Percentiles rank a stretch among this genome's conserved stretches.
Conservation (phyloP, 257 asterid genomes). For the Plantago ovata region DNA sequence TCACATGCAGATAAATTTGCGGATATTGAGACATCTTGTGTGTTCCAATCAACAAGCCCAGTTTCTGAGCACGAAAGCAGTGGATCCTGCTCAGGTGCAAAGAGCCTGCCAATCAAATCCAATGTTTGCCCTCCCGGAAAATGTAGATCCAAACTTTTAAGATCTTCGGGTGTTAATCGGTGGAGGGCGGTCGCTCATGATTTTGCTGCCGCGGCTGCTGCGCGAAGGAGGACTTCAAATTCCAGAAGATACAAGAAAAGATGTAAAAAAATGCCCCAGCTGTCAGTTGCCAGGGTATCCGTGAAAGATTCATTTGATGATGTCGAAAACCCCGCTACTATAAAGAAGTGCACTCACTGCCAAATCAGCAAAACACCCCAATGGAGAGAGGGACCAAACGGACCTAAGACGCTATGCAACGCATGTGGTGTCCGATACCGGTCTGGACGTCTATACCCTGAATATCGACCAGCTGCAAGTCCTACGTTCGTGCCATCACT, state of each 20-base stretch:
- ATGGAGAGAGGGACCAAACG: conserved; percentile 90
- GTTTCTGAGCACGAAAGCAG: conserved; percentile 70
- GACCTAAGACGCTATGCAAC: conserved; percentile 80
- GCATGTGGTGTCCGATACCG: conserved; percentile 89
- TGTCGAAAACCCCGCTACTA: conserved; percentile 10
- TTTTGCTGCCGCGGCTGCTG: conserved; percentile 19
- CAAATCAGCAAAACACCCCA: conserved; percentile 78
- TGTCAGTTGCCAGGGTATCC: conserved; percentile 5
- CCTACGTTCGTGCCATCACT: conserved; percentile 72
- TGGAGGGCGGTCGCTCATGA: conserved; percentile 49
- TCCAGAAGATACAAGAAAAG: conserved; percentile 32
- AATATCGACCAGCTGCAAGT: conserved; percentile 84
- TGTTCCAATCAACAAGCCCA: conserved; percentile 62
- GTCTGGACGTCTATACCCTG: conserved; percentile 76
- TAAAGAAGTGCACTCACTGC: conserved; percentile 70
- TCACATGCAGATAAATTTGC: conserved; percentile 15
- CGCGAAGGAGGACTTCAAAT: conserved; percentile 23
- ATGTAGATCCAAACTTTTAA: conserved; percentile 58
- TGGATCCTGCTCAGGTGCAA: conserved; percentile 41
- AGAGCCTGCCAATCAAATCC: conserved; percentile 33
- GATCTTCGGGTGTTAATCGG: conserved; percentile 44
- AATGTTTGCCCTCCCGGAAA: conserved; percentile 36
- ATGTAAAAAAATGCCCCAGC: conserved; percentile 26
- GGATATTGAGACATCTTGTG: conserved; percentile 28
- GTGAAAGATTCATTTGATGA: background rate